phyloP scores from a whole-genome alignment of 176 grass and related monocot species.

The Secale cereale region DNA sequence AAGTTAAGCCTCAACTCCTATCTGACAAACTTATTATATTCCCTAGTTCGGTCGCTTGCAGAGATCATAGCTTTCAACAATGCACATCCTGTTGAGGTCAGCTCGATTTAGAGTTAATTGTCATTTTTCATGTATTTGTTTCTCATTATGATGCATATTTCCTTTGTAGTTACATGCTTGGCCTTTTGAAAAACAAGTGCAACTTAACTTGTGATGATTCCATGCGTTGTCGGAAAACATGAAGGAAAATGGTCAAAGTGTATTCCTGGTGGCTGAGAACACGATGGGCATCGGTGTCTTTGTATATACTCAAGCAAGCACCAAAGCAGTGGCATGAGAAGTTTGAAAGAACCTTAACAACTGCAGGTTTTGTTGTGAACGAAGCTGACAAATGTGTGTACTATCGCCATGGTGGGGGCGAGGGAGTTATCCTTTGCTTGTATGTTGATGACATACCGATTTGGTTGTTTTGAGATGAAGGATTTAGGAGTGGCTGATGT shows the following conservation, averaged over 20 bases:
- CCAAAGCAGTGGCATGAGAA: too few relatives aligned
- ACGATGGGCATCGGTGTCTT: constrained; percentile 30
- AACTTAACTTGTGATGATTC: neutral
- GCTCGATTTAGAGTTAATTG: neutral
- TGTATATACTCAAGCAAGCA: too few relatives aligned
- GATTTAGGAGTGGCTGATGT: too few relatives aligned
- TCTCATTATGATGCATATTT: neutral
- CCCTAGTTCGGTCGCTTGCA: constrained; percentile 48
- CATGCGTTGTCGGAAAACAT: constrained; percentile 38
- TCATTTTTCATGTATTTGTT: neutral
- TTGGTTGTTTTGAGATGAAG: too few relatives aligned
- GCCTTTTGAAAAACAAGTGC: neutral
- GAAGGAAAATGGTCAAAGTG: constrained; percentile 35
- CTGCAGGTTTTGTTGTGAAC: too few relatives aligned
- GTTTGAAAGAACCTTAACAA: too few relatives aligned
- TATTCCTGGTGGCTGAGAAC: constrained; percentile 43
- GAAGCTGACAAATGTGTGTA: too few relatives aligned
- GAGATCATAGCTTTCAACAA: constrained; percentile 72
- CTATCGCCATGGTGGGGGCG: too few relatives aligned
- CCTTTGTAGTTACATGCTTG: neutral
- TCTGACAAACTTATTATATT: constrained; percentile 33
- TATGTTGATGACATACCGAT: too few relatives aligned
- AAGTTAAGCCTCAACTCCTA: constrained; percentile 50
- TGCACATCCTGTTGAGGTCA: constrained; percentile 37
- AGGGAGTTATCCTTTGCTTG: too few relatives aligned